Conservation (phyloP, 495 filamentous ascomycete species). For the Thozetella sp. region DNA sequence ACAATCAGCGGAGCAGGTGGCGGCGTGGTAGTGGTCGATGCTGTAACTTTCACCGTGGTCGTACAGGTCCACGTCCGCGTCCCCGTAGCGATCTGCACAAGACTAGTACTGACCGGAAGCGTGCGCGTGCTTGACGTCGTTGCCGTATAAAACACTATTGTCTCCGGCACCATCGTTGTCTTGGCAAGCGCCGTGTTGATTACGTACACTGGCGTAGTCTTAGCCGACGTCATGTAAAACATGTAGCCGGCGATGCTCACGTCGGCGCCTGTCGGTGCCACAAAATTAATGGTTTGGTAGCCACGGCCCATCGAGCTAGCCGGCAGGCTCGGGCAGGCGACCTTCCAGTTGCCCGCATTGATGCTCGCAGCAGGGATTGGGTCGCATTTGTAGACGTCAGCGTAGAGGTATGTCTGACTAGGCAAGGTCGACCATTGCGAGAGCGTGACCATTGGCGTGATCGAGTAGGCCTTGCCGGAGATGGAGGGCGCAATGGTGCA, state of each 20-base stretch:
- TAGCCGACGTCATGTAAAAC: slow-evolving; percentile 2
- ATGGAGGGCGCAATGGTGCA: slow-evolving; percentile 6
- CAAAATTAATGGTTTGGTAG: slow-evolving; percentile 7
- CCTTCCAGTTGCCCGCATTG: slow-evolving; percentile 12
- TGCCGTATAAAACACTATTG: neutral
- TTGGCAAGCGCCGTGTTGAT: slow-evolving; percentile 7
- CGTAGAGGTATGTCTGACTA: too few species aligned
- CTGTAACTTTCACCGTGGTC: too few species aligned
- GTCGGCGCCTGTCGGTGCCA: slow-evolving; percentile 8
- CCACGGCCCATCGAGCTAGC: slow-evolving; percentile 4
- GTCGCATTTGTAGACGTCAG: too few species aligned
- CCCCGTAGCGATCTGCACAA: neutral
- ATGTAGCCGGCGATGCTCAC: slow-evolving; percentile 7
- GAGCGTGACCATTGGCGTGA: slow-evolving; percentile 1
- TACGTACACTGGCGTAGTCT: slow-evolving; percentile 8
- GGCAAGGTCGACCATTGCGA: neutral
- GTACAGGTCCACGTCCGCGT: slow-evolving; percentile 1
- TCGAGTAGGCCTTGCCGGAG: slow-evolving; percentile 9
- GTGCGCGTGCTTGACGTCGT: slow-evolving; percentile 4
- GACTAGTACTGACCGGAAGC: neutral
- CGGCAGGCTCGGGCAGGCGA: slow-evolving; percentile 6
- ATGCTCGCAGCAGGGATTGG: slow-evolving; percentile 10
- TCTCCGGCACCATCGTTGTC: slow-evolving; percentile 7
- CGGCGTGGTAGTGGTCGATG: too few species aligned
- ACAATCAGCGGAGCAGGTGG: too few species aligned